These are phyloP conservation scores for Cladosporium sp. DNA, from an alignment of 2,329 filamentous ascomycete genomes.

Conservation along the genomic window DNA sequence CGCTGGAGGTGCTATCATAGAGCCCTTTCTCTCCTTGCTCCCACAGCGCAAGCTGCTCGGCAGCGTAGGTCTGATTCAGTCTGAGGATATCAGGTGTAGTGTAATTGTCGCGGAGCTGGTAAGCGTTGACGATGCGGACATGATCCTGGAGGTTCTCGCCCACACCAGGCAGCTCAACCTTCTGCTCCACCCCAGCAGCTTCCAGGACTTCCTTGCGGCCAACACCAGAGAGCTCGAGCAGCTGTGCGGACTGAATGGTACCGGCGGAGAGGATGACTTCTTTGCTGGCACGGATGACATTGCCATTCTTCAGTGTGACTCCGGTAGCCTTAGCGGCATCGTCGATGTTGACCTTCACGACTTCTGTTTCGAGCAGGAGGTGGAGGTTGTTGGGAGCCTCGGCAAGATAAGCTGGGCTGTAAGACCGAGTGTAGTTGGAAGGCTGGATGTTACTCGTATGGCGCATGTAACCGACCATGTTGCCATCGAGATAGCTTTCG, in stretches of 20 bases:
- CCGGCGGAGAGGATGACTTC: conserved; percentile 51
- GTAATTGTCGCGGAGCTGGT: conserved; percentile 29
- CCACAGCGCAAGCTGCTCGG: conserved; percentile 38
- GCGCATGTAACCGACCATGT: conserved; percentile 48
- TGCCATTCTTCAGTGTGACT: conserved; percentile 30
- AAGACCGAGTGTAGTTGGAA: conserved; percentile 47
- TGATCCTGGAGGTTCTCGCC: conserved; percentile 47
- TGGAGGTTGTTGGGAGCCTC: conserved; percentile 41
- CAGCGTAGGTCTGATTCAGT: conserved; percentile 30
- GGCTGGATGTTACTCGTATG: conserved; percentile 49
- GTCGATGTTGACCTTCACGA: conserved; percentile 37
- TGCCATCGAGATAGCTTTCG: conserved; percentile 46
- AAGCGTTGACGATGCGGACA: conserved; percentile 25
- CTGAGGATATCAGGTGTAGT: conserved; percentile 30
- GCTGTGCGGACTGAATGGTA: conserved; percentile 52
- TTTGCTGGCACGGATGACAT: conserved; percentile 39
- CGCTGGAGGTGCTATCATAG: conserved; percentile 40
- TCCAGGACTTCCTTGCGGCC: conserved; percentile 48
- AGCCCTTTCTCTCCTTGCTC: conserved; percentile 30
- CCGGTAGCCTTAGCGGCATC: conserved; percentile 26
- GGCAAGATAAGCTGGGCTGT: conserved; percentile 42
- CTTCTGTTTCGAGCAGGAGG: conserved; percentile 35
- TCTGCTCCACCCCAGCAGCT: conserved; percentile 43
- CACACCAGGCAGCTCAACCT: conserved; percentile 49
- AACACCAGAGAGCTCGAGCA: conserved; percentile 60